Evolutionary conservation across 2,329 filamentous ascomycete species (phyloP), one percentile per base, ranked within the genome.

Genomic region (Pseudogymnoascus sp.): DNA sequence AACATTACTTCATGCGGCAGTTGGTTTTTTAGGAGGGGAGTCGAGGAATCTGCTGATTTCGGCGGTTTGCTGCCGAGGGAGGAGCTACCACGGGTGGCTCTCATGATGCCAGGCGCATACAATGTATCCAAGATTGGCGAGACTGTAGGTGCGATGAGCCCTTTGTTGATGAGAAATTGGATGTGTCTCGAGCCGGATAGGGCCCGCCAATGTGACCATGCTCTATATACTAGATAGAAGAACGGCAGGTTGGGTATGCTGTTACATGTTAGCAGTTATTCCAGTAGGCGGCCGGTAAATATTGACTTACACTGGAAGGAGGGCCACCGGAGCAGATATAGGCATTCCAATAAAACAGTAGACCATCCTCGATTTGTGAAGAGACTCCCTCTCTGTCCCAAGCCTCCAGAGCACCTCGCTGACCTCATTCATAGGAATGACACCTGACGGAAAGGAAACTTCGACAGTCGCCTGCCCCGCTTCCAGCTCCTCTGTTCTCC

Each of bases 221-320:
- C 89, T 67, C 95, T 85, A 78, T 96, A 99, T 16, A 85, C 85
- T 41, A 98, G 84, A 75, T 98, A 99, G 80, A 98, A 98, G 80
- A 98, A 98, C 16, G 95, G 95, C 11, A 99, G 80, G 73, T 99
- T 97, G 37, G 93, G 93, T 66, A 97, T 83, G 66, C 91, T 96
- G 68, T 10, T 62, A 11, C 22, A 65, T 33, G 31, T n/a, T 43
- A 70, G 61, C 65, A 62, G 37, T 26, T 33, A 43, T 19, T 56
- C 19, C 56, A 53, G 59, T 33, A 14, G 11, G 14, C 4, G 11
- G 14, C 4, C 11, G 50, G 35, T 41, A 35, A 11, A 10, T 6
- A 6, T 40, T 19, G 12, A 79, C 90, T 77, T 84, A 96, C 91
- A 98, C 73, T 53, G 95, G 95, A 46, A 99, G 79, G 56, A 97